Percentiles rank a stretch among this genome's conserved stretches.
These are phyloP conservation scores for Wickerhamomyces bisporus DNA, from an alignment of 805 yeast species.

Conservation along the genomic window DNA sequence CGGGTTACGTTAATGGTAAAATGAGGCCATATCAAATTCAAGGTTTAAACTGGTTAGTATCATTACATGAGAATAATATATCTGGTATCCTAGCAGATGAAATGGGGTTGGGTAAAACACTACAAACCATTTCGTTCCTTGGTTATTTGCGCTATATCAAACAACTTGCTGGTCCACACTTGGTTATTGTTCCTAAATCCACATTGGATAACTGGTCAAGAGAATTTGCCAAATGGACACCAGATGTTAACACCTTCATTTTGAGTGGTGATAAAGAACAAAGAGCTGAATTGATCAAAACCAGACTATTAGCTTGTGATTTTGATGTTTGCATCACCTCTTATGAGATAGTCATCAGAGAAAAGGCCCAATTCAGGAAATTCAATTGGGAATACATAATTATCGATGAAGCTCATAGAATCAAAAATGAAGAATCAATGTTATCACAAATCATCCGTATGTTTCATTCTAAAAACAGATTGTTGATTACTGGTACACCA, in stretches of 20 bases:
- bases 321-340: constrained; percentile 63
- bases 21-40: constrained; percentile 74
- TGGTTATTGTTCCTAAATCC: constrained; percentile 74
- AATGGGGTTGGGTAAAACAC: constrained; percentile 81
- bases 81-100: constrained; percentile 81
- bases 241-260: constrained; percentile 66
- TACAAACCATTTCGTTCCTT: constrained; percentile 66
- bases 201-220: constrained; percentile 79
- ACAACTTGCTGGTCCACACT: constrained; percentile 62
- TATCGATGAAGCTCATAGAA: constrained; percentile 81
- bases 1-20: constrained; percentile 61
- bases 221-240: constrained; percentile 76
- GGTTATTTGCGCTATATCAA: constrained; percentile 66
- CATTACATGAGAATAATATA: constrained; percentile 59
- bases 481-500: constrained; percentile 79
- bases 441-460: constrained; percentile 70
- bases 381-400: constrained; percentile 73
- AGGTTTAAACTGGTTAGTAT: constrained; percentile 75
- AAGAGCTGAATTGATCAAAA: constrained; percentile 48
- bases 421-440: constrained; percentile 59
- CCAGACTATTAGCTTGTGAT: constrained; percentile 48
- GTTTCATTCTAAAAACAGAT: constrained; percentile 64
- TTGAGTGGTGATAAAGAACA: constrained; percentile 72
- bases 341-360: constrained; percentile 73
- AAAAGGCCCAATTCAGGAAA: constrained; percentile 60